A percentile compares a stretch with the other conserved stretches of the same genome.
Conservation (phyloP, 2,329 filamentous ascomycete genomes). For the Xylaria polymorpha region DNA sequence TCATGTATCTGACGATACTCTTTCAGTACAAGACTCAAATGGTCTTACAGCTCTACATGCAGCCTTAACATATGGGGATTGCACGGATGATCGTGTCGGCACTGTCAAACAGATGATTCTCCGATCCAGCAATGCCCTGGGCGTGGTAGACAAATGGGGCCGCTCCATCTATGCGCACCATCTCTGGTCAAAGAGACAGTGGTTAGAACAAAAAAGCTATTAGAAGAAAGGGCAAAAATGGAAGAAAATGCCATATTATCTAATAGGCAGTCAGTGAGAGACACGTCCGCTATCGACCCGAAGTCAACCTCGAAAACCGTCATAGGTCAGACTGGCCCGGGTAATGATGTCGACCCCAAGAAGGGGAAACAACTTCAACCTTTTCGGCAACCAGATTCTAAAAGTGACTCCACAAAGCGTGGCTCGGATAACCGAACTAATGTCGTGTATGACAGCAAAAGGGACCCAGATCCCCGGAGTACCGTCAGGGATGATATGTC, state of each 20-base stretch:
- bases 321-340: neutral
- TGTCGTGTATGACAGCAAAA: neutral
- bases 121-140: neutral
- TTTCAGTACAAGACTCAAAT: neutral
- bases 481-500: too few relatives aligned
- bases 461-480: too few relatives aligned
- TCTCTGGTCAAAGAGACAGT: slow-evolving; percentile 1
- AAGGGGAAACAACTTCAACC: neutral
- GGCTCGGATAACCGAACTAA: neutral
- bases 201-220: neutral
- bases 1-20: slow-evolving; percentile 3
- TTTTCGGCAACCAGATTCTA: neutral
- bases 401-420: neutral
- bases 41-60: slow-evolving; percentile 9
- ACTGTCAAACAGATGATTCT: slow-evolving; percentile 11
- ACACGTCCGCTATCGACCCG: neutral
- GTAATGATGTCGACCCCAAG: neutral
- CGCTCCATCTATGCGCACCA: slow-evolving; percentile 12
- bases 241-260: neutral
- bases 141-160: slow-evolving; percentile 1
- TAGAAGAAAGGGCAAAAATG: neutral
- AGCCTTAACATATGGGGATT: slow-evolving; percentile 6
- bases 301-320: neutral
- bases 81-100: slow-evolving; percentile 1
- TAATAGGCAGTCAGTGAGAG: neutral